Evolutionary conservation across 257 asterid genomes (phyloP), one percentile per base, ranked within the genome.

Genomic region (Nicotiana paniculata): DNA sequence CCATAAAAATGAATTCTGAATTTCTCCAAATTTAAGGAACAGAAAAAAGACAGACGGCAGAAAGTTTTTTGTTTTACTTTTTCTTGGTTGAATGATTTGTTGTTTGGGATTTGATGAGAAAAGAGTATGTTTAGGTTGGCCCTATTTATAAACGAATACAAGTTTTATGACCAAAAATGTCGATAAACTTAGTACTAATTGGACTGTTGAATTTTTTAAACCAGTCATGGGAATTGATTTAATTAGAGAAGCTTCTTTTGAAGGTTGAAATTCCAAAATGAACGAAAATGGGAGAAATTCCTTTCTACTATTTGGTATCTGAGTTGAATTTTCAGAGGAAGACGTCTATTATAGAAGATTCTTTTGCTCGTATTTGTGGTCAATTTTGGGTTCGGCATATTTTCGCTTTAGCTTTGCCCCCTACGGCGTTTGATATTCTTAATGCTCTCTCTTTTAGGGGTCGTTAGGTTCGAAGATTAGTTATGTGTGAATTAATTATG

Each of bases 21-120:
- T 43, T 72, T 21, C 79, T 21, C 12, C 79, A 72, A 72, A 70
- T 26, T 24, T 46, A 46, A 43, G 8, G 24, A 32, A 16, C 2
- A 48, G 32, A 3, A 0, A 6, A 17, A 17, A 58, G 10, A 18
- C 18, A 53, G 48, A 39, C 2, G 48, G 1, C 9, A 6, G 43
- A 0, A 18, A 26, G 2, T 7, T 35, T 1, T 9, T 24, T 21
- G 24, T 21, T 21, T 21, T 21, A 21, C 24, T 21, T 21, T 4
- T 33, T 21, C 16, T 46, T 46, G 12, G 39, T 72, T 46, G 79
- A 46, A 72, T 39, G 8, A 5, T 48, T 70, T 6, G 62, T 48
- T 48, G 79, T 74, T 75, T 75, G 79, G 37, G 79, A 74, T 2
- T 74, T 24, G 9, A 74, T 74, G 79, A 74, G 63, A 51, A 8